Evolutionary conservation across 2,329 filamentous ascomycete species (phyloP), one percentile per base, ranked within the genome.

Genomic region (Nothophoma quercina): DNA sequence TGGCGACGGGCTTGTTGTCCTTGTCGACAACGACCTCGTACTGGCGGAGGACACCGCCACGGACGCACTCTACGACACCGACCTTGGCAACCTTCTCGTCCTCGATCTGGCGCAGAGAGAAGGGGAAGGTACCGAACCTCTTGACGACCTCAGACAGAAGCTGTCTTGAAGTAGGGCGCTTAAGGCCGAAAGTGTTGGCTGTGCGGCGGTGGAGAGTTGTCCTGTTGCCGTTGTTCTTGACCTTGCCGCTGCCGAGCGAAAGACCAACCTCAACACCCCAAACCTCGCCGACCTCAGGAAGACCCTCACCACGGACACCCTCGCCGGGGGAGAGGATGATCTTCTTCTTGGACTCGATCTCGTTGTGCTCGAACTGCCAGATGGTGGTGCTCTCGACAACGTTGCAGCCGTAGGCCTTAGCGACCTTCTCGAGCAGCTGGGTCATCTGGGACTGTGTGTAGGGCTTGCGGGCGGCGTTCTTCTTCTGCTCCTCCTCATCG

Each of bases 221-320:
- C 60, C 95, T 64, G 78, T 96, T 89, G 70, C 91, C 87, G 56
- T 96, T 82, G 65, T 83, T 88, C 88, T 98, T 99, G 77, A 96
- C 89, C 83, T 99, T 99, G 74, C 95, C 95, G 58, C 86, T 88
- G 61, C 93, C 93, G 68, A 95, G 81, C 77, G 90, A 95, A 72
- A 99, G 86, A 65, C 93, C 93, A 74, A 97, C 87, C 83, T 99
- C 95, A 48, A 99, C 91, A 77, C 95, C 95, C 95, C 95, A 99
- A 56, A 96, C 93, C 75, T 99, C 95, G 63, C 91, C 89, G 51
- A 96, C 80, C 71, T 96, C 93, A 51, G 95, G 90, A 51, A 86
- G 77, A 70, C 95, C 95, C 57, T 99, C 95, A 51, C 93, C 93
- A 81, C 92, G 96, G 72, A 89, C 87, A 62, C 91, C 91, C 69